These are phyloP conservation scores for Protomyces gravidus DNA, from an alignment of 1,139 yeast species.

Conservation along the genomic window DNA sequence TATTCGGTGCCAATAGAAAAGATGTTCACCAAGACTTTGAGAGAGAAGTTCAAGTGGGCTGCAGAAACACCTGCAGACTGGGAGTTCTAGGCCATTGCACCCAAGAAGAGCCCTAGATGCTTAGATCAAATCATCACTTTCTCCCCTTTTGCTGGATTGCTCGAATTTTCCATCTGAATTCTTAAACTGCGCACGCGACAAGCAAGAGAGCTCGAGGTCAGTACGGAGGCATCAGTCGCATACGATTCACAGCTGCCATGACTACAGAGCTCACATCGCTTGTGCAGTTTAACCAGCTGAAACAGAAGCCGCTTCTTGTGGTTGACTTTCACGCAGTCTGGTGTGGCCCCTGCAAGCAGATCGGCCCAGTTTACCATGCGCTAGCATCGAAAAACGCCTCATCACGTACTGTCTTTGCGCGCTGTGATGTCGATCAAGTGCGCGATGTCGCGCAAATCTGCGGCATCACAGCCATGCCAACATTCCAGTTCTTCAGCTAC, in stretches of 20 bases:
- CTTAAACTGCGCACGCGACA: not conserved
- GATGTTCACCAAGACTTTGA: constrained; percentile 78
- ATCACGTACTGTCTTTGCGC: constrained; percentile 53
- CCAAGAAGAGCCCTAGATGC: not conserved
- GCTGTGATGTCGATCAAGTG: constrained; percentile 74
- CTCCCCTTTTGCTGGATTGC: no score
- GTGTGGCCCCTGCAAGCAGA: constrained; percentile 84
- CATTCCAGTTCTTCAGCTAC: constrained; percentile 12
- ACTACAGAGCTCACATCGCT: constrained; percentile 18
- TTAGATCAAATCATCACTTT: no score
- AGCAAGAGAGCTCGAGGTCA: no score
- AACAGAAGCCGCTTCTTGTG: constrained; percentile 47
- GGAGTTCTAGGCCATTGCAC: constrained; percentile 71
- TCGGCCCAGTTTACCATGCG: constrained; percentile 72
- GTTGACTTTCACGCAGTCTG: constrained; percentile 40
- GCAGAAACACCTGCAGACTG: constrained; percentile 84
- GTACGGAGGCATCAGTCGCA: not conserved
- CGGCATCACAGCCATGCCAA: constrained; percentile 29
- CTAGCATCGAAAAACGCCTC: constrained; percentile 43
- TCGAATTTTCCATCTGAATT: not conserved
- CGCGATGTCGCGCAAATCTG: constrained; percentile 45
- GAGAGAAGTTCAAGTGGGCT: constrained; percentile 96
- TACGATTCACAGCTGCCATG: not conserved
- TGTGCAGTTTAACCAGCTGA: constrained; percentile 6
- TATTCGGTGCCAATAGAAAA: constrained; percentile 87